Conservation (phyloP, 495 filamentous ascomycete genomes). For the Aspergillus heteromorphus region DNA sequence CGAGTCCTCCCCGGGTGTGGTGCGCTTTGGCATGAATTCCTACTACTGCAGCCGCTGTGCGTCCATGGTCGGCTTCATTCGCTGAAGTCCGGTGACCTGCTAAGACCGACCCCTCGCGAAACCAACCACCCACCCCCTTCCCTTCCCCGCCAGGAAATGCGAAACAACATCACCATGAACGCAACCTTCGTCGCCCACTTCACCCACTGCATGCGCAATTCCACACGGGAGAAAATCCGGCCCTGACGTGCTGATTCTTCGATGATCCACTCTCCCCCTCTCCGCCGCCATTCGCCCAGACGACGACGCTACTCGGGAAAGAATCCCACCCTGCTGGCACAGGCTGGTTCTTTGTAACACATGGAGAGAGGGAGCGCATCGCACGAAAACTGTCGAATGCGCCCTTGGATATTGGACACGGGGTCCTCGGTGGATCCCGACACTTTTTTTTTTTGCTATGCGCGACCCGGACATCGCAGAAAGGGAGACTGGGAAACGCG, state of each 20-base stretch:
- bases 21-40: slow-evolving; percentile 69
- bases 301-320: background rate
- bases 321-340: slow-evolving; percentile 15
- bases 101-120: background rate
- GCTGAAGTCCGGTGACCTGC: slow-evolving; percentile 36
- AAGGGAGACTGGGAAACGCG: background rate
- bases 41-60: slow-evolving; percentile 77
- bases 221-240: background rate
- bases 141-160: slow-evolving; percentile 1
- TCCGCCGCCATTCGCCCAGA: slow-evolving; percentile 7
- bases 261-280: slow-evolving; percentile 1
- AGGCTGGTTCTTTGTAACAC: background rate
- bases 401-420: background rate
- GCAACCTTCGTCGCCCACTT: slow-evolving; percentile 2
- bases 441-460: background rate
- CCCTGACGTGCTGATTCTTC: slow-evolving; percentile 3
- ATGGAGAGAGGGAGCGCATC: background rate
- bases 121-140: background rate
- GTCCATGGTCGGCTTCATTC: slow-evolving; percentile 61
- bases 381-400: background rate
- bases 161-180: slow-evolving; percentile 7
- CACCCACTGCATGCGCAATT: background rate
- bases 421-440: background rate
- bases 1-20: slow-evolving; percentile 47
- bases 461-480: background rate